Conservation (phyloP, 148 eudicot genomes). For the Rhododendron ovatum region DNA sequence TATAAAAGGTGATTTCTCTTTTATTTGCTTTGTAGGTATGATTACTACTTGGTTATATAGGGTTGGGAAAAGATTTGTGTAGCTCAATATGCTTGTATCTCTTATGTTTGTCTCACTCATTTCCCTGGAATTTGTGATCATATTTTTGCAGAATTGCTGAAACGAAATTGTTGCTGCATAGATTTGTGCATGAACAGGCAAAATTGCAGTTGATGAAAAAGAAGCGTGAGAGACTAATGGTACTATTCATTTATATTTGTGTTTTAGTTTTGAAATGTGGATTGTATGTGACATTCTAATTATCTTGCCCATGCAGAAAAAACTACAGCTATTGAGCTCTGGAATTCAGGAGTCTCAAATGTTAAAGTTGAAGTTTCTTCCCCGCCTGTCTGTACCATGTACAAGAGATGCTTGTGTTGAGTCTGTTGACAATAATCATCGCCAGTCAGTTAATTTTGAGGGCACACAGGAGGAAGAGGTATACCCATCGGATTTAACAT, state of each 20-base stretch:
- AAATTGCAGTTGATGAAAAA: slow-evolving; percentile 48
- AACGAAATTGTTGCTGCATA: slow-evolving; percentile 45
- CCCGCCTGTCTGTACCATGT: slow-evolving; percentile 3
- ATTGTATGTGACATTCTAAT: slow-evolving; percentile 4
- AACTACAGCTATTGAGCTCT: slow-evolving; percentile 37
- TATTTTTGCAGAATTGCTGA: slow-evolving; percentile 48
- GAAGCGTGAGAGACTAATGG: slow-evolving; percentile 57
- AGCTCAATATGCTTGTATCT: neutral
- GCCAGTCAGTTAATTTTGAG: slow-evolving; percentile 20
- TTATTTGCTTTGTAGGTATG: neutral
- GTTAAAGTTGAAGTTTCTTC: slow-evolving; percentile 36
- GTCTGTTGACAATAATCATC: slow-evolving; percentile 8
- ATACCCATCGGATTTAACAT: slow-evolving; percentile 8
- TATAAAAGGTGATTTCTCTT: slow-evolving; percentile 46
- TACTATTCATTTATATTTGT: slow-evolving; percentile 23
- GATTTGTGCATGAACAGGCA: slow-evolving; percentile 49
- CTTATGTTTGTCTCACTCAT: neutral
- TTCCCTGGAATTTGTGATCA: slow-evolving; percentile 8
- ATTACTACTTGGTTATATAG: neutral
- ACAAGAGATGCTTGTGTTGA: slow-evolving; percentile 19
- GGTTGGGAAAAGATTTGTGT: neutral
- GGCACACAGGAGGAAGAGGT: slow-evolving; percentile 41
- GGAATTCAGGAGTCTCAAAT: slow-evolving; percentile 50
- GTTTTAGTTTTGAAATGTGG: neutral
- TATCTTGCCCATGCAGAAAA: slow-evolving; percentile 47